Conservation (phyloP, 2,329 filamentous ascomycete species). For the Byssothecium circinans region DNA sequence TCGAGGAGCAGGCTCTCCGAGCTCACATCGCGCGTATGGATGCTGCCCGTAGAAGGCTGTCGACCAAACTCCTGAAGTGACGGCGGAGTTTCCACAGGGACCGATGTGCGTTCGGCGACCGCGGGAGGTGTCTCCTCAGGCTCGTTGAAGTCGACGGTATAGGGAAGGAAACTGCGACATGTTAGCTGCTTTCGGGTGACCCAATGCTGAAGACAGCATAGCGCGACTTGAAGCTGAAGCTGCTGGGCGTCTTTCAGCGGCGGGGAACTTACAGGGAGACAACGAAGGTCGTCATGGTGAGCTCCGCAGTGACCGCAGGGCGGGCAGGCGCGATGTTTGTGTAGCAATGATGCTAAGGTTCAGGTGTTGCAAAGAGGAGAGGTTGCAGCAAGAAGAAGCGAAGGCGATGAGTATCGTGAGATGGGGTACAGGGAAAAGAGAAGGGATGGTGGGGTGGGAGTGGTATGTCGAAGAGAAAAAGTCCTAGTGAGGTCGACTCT, state of each 20-base stretch:
- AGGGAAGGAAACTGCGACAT: conserved; percentile 77
- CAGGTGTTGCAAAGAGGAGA: neutral
- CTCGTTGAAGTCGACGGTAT: conserved; percentile 82
- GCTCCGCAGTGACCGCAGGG: conserved; percentile 9
- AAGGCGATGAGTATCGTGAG: neutral
- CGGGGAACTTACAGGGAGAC: conserved; percentile 58
- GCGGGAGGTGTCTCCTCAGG: conserved; percentile 7
- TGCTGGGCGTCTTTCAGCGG: neutral
- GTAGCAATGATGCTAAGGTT: conserved; percentile 1
- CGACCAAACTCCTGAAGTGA: conserved; percentile 46
- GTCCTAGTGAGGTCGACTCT: neutral
- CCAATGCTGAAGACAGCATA: conserved; percentile 1
- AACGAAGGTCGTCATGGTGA: conserved; percentile 61
- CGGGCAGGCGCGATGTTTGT: conserved; percentile 1
- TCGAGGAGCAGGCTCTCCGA: conserved; percentile 46
- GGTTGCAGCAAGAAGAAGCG: neutral
- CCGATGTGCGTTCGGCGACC: conserved; percentile 42
- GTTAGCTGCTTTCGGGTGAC: conserved; percentile 11
- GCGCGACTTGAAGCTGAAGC: neutral
- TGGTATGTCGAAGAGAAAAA: neutral
- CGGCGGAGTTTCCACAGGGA: conserved; percentile 23
- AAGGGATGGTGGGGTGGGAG: neutral
- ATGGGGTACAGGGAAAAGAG: neutral
- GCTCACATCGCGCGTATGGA: conserved; percentile 25
- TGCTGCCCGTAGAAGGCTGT: conserved; percentile 49